Percentiles rank a stretch among this genome's conserved stretches.
Conservation (phyloP, 345 rosid species). For the Conringia planisiliqua region DNA sequence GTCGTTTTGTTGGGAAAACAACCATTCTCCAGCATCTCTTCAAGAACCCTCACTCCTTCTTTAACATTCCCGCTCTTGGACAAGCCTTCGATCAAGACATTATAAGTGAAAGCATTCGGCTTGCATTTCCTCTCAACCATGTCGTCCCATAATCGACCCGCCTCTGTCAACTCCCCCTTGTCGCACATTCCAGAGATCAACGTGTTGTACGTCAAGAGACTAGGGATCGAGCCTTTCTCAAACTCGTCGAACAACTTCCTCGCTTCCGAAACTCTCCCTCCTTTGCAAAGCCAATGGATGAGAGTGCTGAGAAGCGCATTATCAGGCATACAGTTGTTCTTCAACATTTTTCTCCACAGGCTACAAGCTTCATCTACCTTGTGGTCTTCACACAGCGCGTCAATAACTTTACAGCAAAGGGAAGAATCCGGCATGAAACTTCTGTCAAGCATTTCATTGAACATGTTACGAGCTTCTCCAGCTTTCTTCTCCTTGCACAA, state of each 20-base stretch:
- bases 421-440: slow-evolving; percentile 58
- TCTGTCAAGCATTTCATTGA: slow-evolving; percentile 69
- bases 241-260: slow-evolving; percentile 76
- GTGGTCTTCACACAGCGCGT: slow-evolving; percentile 57
- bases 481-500: slow-evolving; percentile 61
- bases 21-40: slow-evolving; percentile 77
- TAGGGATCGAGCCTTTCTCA: slow-evolving; percentile 66
- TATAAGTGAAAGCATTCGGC: slow-evolving; percentile 76
- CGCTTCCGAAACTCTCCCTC: slow-evolving; percentile 63
- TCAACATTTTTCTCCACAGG: slow-evolving; percentile 73
- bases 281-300: slow-evolving; percentile 83
- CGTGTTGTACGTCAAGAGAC: slow-evolving; percentile 69
- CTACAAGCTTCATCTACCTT: slow-evolving; percentile 70
- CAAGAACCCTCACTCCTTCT: slow-evolving; percentile 63
- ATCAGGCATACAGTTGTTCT: slow-evolving; percentile 70
- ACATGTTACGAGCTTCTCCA: slow-evolving; percentile 68
- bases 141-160: slow-evolving; percentile 77
- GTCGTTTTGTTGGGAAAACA: slow-evolving; percentile 60
- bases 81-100: slow-evolving; percentile 68
- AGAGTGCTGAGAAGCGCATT: slow-evolving; percentile 70
- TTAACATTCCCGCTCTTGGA: slow-evolving; percentile 57
- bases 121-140: slow-evolving; percentile 76
- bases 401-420: slow-evolving; percentile 79
- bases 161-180: slow-evolving; percentile 63
- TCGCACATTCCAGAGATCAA: slow-evolving; percentile 83